Percentiles rank a stretch among this genome's conserved stretches.
phyloP scores from a whole-genome alignment of 257 asterid genomes.

The Solanum rostratum region DNA sequence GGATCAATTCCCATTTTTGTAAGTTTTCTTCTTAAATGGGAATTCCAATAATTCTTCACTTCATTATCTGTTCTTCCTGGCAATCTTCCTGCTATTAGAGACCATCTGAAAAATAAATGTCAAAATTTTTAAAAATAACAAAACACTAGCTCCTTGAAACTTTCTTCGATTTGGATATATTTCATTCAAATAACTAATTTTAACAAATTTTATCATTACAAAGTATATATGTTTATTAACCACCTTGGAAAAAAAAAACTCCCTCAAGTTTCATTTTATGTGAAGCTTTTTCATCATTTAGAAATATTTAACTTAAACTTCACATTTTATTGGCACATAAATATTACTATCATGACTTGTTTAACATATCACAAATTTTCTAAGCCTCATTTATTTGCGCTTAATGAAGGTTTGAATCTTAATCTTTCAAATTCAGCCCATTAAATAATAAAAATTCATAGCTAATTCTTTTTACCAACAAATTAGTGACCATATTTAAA shows the following conservation, averaged over 20 bases:
- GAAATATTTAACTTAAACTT: background rate
- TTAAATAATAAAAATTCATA: background rate
- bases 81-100: constrained; percentile 14
- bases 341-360: background rate
- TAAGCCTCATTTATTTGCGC: no score
- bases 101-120: constrained; percentile 6
- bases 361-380: background rate
- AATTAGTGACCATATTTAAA: background rate
- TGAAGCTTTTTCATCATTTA: background rate
- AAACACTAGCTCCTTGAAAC: background rate
- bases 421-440: no score
- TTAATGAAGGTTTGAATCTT: no score
- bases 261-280: background rate
- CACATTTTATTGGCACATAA: background rate
- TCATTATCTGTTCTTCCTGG: constrained; percentile 13
- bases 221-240: background rate
- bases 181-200: background rate
- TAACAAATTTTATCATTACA: background rate
- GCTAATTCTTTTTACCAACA: background rate
- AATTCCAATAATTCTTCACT: constrained; percentile 22
- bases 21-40: constrained; percentile 12
- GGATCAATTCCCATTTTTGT: constrained; percentile 16
- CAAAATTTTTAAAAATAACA: background rate
- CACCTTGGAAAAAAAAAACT: background rate
- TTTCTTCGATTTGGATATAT: background rate